Evolutionary conservation across 345 rosid species (phyloP).

Genomic region (Syzygium grande): DNA sequence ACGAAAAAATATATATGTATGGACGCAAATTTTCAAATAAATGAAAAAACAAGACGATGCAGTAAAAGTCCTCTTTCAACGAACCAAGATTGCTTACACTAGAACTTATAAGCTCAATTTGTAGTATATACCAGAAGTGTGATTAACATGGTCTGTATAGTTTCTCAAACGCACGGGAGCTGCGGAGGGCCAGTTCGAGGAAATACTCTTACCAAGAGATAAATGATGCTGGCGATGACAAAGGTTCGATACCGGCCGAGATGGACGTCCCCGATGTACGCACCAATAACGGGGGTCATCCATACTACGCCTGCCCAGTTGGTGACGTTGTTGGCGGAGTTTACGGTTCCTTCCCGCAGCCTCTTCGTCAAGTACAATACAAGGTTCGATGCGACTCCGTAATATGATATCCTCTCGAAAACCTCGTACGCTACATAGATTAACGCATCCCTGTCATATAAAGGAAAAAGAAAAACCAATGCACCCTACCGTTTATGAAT

Average conservation of each 20-base stretch:
- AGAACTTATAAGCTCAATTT: too few species aligned
- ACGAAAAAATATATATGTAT: too few species aligned
- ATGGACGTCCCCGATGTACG: slow-evolving; percentile 21
- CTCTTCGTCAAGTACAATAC: background rate
- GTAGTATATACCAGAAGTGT: too few species aligned
- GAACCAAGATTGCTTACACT: too few species aligned
- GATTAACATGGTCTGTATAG: too few species aligned
- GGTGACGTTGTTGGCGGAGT: background rate
- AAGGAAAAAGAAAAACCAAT: background rate
- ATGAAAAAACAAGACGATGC: too few species aligned
- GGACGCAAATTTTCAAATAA: too few species aligned
- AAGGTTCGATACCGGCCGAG: slow-evolving; percentile 61
- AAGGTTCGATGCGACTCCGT: slow-evolving; percentile 52
- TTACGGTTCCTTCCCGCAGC: background rate
- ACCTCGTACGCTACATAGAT: background rate
- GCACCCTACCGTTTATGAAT: background rate
- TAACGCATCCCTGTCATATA: background rate
- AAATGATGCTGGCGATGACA: slow-evolving; percentile 27
- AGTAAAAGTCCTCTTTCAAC: too few species aligned
- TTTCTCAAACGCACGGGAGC: background rate
- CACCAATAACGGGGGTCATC: background rate
- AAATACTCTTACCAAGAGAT: slow-evolving; percentile 19
- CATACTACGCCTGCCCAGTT: background rate
- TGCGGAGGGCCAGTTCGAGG: background rate
- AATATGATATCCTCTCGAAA: slow-evolving; percentile 8